Conservation (phyloP, 306 rosid species). For the Geum urbanum region DNA sequence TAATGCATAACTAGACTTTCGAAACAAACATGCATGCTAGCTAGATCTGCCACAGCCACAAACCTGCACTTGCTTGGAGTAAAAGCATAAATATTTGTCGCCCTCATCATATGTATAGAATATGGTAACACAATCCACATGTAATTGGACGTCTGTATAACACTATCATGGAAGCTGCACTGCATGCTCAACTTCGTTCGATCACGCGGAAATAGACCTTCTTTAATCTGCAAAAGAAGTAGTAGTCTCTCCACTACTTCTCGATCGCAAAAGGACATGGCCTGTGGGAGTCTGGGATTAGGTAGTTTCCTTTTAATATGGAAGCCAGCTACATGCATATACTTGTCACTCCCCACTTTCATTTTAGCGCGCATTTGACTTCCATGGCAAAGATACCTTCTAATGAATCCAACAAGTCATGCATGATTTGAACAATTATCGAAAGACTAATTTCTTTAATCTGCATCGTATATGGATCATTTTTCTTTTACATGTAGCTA, state of each 20-base stretch:
- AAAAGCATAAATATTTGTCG: not conserved
- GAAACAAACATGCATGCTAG: not conserved
- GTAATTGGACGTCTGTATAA: not conserved
- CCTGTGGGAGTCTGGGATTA: not conserved
- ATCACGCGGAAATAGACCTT: not conserved
- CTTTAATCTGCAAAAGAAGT: not conserved
- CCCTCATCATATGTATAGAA: not conserved
- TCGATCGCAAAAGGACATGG: not conserved
- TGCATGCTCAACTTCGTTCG: not conserved
- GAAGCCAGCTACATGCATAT: conserved; percentile 2
- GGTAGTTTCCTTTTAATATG: conserved; percentile 8
- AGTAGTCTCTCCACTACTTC: conserved; percentile 6
- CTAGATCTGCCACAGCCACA: not conserved
- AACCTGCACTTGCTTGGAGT: not conserved
- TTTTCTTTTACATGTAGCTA: too few species aligned
- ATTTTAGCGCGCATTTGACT: not conserved
- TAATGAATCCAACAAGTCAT: not conserved
- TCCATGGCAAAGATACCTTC: not conserved
- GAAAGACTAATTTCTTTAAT: not conserved
- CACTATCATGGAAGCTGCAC: not conserved
- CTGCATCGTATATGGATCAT: not conserved
- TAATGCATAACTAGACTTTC: not conserved
- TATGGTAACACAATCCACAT: conserved; percentile 12
- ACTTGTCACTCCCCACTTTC: conserved; percentile 13
- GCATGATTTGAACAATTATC: not conserved